Percentiles rank a stretch among this genome's conserved stretches.
Evolutionary conservation across 345 rosid species (phyloP).

Genomic region (Hibiscus syriacus): DNA sequence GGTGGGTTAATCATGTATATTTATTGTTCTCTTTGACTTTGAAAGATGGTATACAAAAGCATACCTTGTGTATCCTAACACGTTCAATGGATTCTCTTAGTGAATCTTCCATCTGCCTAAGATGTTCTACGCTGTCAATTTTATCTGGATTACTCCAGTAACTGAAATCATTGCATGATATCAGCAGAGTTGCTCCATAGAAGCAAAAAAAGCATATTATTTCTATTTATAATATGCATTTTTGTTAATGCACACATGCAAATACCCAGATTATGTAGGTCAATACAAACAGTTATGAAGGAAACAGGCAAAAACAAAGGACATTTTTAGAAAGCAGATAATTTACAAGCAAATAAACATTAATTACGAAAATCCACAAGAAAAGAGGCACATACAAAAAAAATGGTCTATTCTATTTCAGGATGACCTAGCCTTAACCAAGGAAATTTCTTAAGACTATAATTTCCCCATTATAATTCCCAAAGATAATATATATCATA

Average conservation of each 20-base stretch:
- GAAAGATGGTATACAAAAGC: not conserved
- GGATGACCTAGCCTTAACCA: not conserved
- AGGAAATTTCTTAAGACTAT: not conserved
- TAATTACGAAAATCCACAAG: not conserved
- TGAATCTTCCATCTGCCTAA: constrained; percentile 70
- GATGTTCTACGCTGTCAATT: constrained; percentile 57
- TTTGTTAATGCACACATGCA: not conserved
- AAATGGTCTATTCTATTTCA: not conserved
- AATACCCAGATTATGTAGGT: not conserved
- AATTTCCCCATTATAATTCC: not conserved
- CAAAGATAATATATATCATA: not conserved
- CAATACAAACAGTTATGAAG: not conserved
- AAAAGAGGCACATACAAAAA: not conserved
- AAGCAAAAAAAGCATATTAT: not conserved
- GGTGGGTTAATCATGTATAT: not conserved
- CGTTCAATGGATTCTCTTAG: constrained; percentile 53
- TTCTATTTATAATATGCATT: not conserved
- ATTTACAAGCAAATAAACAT: not conserved
- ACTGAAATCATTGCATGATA: constrained; percentile 36
- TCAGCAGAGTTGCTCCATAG: not conserved
- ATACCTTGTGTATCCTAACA: constrained; percentile 52
- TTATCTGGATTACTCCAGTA: constrained; percentile 65
- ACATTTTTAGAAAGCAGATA: not conserved
- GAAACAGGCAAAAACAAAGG: not conserved
- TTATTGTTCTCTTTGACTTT: not conserved